Evolutionary conservation across 208 protist genomes (phyloP).

Genomic region (Trypanosoma mega): DNA sequence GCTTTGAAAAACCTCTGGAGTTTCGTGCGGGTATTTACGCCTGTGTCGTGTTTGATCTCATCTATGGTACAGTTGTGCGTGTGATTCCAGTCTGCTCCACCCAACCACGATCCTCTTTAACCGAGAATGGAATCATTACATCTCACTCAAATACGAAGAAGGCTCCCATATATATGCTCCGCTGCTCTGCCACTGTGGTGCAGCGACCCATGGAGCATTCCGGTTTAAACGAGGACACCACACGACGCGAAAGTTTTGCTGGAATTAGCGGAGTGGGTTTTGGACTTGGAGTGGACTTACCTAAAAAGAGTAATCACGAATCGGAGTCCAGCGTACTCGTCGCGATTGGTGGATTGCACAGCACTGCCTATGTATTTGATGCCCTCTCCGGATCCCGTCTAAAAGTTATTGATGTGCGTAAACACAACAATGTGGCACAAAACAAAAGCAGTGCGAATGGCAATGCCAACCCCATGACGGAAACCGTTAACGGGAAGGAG

Average conservation of each 20-base stretch:
- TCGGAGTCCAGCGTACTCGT: slow-evolving; percentile 18
- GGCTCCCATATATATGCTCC: slow-evolving; percentile 56
- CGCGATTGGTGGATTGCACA: slow-evolving; percentile 60
- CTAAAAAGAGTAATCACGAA: slow-evolving; percentile 12
- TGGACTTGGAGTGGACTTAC: background rate
- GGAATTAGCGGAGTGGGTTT: background rate
- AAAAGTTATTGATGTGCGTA: slow-evolving; percentile 26
- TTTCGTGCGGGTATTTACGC: slow-evolving; percentile 58
- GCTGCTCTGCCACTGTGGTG: slow-evolving; percentile 49
- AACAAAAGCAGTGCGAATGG: background rate
- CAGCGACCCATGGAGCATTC: background rate
- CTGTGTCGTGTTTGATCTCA: slow-evolving; percentile 68
- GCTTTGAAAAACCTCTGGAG: slow-evolving; percentile 38
- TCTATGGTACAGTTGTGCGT: slow-evolving; percentile 51
- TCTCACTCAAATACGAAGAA: slow-evolving; percentile 30
- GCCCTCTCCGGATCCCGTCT: slow-evolving; percentile 54
- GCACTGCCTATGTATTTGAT: slow-evolving; percentile 63
- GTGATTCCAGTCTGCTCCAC: slow-evolving; percentile 68
- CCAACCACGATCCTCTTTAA: slow-evolving; percentile 32
- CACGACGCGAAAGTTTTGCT: background rate
- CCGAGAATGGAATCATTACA: slow-evolving; percentile 31
- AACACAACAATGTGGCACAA: slow-evolving; percentile 17
- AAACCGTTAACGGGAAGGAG: background rate
- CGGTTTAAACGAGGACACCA: background rate
- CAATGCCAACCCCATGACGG: too few relatives aligned